Conservation (phyloP, 495 filamentous ascomycete genomes). For the Penicillium maclennaniae region DNA sequence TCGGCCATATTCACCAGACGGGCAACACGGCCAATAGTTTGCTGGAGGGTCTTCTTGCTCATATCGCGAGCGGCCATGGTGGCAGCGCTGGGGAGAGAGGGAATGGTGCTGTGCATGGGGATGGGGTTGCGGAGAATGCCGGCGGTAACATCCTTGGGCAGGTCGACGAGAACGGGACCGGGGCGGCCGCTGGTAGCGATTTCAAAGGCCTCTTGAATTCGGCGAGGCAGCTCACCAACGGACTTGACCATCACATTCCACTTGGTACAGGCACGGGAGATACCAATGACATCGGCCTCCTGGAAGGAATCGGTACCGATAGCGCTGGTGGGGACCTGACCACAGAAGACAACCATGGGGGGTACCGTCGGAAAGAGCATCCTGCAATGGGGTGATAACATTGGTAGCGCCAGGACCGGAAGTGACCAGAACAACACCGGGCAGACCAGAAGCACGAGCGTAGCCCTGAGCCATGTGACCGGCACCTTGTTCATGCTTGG, state of each 20-base stretch:
- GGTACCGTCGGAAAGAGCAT: slow-evolving; percentile 59
- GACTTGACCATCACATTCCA: slow-evolving; percentile 65
- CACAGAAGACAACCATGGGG: slow-evolving; percentile 62
- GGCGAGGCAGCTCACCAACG: slow-evolving; percentile 54
- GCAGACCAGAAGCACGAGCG: slow-evolving; percentile 57
- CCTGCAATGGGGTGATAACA: slow-evolving; percentile 59
- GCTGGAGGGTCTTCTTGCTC: slow-evolving; percentile 43
- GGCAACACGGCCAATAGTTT: slow-evolving; percentile 49
- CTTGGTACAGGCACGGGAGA: slow-evolving; percentile 60
- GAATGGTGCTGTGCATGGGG: slow-evolving; percentile 53
- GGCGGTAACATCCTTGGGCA: slow-evolving; percentile 59
- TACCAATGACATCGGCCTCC: slow-evolving; percentile 60
- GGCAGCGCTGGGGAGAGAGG: slow-evolving; percentile 55
- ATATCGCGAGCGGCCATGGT: slow-evolving; percentile 51
- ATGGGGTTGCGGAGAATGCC: slow-evolving; percentile 51
- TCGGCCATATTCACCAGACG: slow-evolving; percentile 53
- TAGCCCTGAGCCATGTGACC: slow-evolving; percentile 67
- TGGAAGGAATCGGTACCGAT: slow-evolving; percentile 64
- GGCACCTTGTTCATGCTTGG: slow-evolving; percentile 61
- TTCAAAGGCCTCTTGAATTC: slow-evolving; percentile 62
- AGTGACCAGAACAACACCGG: slow-evolving; percentile 61
- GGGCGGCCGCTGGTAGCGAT: slow-evolving; percentile 58
- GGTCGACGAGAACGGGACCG: slow-evolving; percentile 59
- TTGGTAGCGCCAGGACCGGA: slow-evolving; percentile 65
- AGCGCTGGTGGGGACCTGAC: slow-evolving; percentile 54